Conservation (phyloP, 495 filamentous ascomycete species). For the Trichoderma reesei region DNA sequence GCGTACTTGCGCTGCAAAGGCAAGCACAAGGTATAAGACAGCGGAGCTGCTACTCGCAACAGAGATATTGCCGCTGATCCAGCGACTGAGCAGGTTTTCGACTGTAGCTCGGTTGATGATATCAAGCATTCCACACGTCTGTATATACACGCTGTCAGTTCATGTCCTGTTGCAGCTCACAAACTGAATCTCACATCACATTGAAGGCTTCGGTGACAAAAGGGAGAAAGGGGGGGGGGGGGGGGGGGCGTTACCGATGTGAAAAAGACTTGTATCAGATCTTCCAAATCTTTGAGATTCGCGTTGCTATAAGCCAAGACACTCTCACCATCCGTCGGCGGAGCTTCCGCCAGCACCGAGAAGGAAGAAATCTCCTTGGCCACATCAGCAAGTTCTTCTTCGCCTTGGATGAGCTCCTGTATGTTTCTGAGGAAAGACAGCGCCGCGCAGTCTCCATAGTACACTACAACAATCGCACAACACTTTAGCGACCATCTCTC, state of each 20-base stretch:
- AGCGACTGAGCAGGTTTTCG: neutral
- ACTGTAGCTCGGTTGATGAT: neutral
- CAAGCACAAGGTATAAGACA: neutral
- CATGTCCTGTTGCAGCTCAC: neutral
- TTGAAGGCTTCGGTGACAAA: too few relatives aligned
- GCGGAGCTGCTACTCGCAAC: neutral
- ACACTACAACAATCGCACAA: neutral
- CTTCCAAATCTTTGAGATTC: neutral
- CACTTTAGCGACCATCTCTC: too few relatives aligned
- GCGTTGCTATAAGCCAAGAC: neutral
- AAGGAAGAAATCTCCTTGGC: neutral
- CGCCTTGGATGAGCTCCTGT: neutral
- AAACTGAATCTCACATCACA: neutral
- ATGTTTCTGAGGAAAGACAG: neutral
- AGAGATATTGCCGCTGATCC: neutral
- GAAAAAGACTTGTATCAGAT: neutral
- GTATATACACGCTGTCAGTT: too few relatives aligned
- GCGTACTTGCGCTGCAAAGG: neutral
- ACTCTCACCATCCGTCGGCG: neutral
- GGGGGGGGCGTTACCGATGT: neutral
- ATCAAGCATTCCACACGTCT: neutral
- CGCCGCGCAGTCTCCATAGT: neutral
- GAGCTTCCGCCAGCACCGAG: neutral
- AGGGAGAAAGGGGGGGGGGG: neutral
- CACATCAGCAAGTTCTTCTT: neutral